Percentiles rank a stretch among this genome's conserved stretches.
phyloP scores from a whole-genome alignment of 1,139 yeast species.

The Taiozyma onychis region DNA sequence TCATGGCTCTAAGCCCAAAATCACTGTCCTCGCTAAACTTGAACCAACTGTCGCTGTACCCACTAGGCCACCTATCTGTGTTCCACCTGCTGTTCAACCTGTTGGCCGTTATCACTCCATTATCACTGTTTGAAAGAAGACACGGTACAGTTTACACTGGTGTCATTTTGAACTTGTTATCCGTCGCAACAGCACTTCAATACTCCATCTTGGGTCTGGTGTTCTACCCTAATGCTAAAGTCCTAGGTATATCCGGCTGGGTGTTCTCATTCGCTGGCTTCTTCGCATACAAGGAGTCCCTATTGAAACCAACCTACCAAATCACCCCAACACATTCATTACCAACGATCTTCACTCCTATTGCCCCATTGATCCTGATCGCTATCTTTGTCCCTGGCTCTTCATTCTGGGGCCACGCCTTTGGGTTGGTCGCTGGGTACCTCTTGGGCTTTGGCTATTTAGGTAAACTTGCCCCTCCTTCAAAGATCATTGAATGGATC shows the following conservation, averaged over 20 bases:
- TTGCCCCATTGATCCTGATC: constrained; percentile 44
- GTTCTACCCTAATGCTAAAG: constrained; percentile 48
- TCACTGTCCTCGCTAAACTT: constrained; percentile 54
- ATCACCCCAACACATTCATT: constrained; percentile 33
- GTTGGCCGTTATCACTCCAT: constrained; percentile 52
- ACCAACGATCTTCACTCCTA: constrained; percentile 62
- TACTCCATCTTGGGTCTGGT: constrained; percentile 54
- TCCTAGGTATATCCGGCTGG: constrained; percentile 71
- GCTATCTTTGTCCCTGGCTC: constrained; percentile 50
- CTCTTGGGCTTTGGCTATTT: constrained; percentile 48
- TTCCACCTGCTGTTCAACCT: constrained; percentile 63
- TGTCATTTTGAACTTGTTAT: constrained; percentile 64
- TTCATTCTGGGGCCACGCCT: constrained; percentile 69
- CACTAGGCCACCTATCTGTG: constrained; percentile 58
- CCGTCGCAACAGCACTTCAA: constrained; percentile 65
- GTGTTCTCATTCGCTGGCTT: constrained; percentile 66
- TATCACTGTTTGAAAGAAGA: constrained; percentile 62
- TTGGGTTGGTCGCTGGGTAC: constrained; percentile 49
- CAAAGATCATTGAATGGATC: constrained; percentile 54
- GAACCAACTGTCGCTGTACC: constrained; percentile 67
- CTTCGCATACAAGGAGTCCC: constrained; percentile 56
- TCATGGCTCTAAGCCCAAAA: constrained; percentile 45
- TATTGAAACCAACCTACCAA: constrained; percentile 39
- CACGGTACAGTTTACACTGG: constrained; percentile 92
- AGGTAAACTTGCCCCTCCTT: constrained; percentile 57